Conservation (phyloP, 2,329 filamentous ascomycete species). For the Neurospora sp. region DNA sequence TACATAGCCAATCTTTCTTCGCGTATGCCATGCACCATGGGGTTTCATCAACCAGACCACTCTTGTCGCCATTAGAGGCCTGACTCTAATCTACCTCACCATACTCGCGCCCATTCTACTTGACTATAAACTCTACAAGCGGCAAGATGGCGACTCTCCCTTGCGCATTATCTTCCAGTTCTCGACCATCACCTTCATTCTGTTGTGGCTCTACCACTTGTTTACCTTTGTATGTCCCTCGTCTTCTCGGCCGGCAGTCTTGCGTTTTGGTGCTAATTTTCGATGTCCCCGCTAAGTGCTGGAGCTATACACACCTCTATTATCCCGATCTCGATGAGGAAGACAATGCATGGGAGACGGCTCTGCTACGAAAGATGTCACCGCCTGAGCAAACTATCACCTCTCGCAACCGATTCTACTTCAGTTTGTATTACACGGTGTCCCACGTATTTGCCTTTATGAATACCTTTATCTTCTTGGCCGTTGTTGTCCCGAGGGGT, state of each 20-base stretch:
- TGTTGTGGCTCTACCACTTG: slow-evolving; percentile 36
- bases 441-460: slow-evolving; percentile 37
- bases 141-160: slow-evolving; percentile 27
- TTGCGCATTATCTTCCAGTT: slow-evolving; percentile 41
- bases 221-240: slow-evolving; percentile 33
- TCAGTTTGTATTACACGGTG: slow-evolving; percentile 40
- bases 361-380: slow-evolving; percentile 32
- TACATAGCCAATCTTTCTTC: slow-evolving; percentile 39
- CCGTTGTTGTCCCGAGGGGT: slow-evolving; percentile 26
- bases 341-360: slow-evolving; percentile 27
- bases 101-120: slow-evolving; percentile 31
- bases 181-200: slow-evolving; percentile 31
- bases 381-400: slow-evolving; percentile 32
- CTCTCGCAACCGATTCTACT: slow-evolving; percentile 35
- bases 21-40: slow-evolving; percentile 44
- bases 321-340: slow-evolving; percentile 31
- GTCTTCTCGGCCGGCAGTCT: background rate
- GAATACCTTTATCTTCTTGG: slow-evolving; percentile 42
- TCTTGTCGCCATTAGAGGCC: slow-evolving; percentile 34
- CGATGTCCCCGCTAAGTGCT: slow-evolving; percentile 25
- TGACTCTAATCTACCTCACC: slow-evolving; percentile 33
- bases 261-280: background rate
- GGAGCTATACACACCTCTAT: slow-evolving; percentile 44
- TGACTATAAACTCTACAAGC: slow-evolving; percentile 35
- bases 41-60: slow-evolving; percentile 33